Evolutionary conservation across 306 rosid genomes (phyloP).

Genomic region (Styphnolobium japonicum): DNA sequence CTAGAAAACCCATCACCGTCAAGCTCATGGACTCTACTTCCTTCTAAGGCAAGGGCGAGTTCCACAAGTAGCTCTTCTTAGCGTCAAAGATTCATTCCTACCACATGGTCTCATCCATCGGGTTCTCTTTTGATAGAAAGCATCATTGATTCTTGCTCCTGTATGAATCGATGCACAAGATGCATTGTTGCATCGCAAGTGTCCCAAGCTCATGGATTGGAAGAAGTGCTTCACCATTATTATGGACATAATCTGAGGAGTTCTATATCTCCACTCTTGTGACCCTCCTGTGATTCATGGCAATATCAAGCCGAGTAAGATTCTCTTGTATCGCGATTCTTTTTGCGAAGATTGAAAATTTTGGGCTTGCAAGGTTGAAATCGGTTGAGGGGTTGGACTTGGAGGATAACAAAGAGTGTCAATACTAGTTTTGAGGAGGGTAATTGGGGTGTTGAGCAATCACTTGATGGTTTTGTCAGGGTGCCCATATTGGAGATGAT

Average conservation of each 20-base stretch:
- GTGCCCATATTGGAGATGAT: conserved; percentile 27
- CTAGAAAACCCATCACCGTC: conserved; percentile 50
- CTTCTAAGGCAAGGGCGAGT: conserved; percentile 66
- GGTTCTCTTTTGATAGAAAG: conserved; percentile 55
- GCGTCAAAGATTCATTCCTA: conserved; percentile 49
- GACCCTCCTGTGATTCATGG: conserved; percentile 66
- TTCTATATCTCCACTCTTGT: conserved; percentile 53
- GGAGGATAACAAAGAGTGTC: conserved; percentile 41
- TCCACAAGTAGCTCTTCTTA: conserved; percentile 67
- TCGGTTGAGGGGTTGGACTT: conserved; percentile 31
- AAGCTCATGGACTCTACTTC: conserved; percentile 71
- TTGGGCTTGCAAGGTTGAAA: conserved; percentile 59
- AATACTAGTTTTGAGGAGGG: conserved; percentile 48
- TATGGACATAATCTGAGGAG: conserved; percentile 51
- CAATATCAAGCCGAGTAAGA: conserved; percentile 70
- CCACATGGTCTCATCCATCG: conserved; percentile 41
- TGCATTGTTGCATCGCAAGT: conserved; percentile 50
- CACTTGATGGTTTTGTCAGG: conserved; percentile 37
- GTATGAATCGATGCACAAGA: conserved; percentile 66
- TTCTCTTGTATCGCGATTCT: conserved; percentile 44
- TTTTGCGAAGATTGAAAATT: conserved; percentile 56
- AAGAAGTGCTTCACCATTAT: conserved; percentile 38
- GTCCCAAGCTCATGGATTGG: conserved; percentile 60
- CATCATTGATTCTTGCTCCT: conserved; percentile 59
- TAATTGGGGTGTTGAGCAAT: no score